phyloP scores from a whole-genome alignment of 1,284 basidiomycete species.

The Takashimella tepidaria region DNA sequence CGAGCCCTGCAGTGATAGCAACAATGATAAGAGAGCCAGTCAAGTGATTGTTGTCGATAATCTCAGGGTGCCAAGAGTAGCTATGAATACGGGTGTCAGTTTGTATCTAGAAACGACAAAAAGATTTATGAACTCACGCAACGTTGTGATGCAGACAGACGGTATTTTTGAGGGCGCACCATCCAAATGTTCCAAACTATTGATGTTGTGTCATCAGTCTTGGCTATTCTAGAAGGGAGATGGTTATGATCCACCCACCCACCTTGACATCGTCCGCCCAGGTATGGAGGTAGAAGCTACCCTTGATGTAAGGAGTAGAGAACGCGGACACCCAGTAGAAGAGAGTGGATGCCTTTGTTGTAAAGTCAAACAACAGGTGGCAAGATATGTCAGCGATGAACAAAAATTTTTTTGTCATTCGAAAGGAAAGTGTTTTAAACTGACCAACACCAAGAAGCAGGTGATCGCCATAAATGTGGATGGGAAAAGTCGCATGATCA shows the following conservation, averaged over 20 bases:
- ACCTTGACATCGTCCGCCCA: conserved; percentile 21
- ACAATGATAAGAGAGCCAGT: conserved; percentile 37
- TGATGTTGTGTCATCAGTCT: too few species aligned
- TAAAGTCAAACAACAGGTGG: too few species aligned
- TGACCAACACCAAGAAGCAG: not conserved
- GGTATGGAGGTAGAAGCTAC: conserved; percentile 31
- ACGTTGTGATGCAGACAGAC: conserved; percentile 17
- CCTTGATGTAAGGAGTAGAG: conserved; percentile 32
- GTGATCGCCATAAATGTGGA: not conserved
- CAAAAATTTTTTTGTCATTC: too few species aligned
- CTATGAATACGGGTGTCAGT: conserved; percentile 9
- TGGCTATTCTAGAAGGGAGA: not conserved
- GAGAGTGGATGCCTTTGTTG: conserved; percentile 30
- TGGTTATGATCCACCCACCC: conserved; percentile 10
- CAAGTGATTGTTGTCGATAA: conserved; percentile 18
- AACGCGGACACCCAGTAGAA: conserved; percentile 40
- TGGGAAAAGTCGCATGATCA: not conserved
- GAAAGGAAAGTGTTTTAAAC: too few species aligned
- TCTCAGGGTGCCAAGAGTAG: conserved; percentile 25
- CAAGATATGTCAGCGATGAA: too few species aligned
- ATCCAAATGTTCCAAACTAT: conserved; percentile 33
- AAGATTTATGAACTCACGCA: conserved; percentile 19
- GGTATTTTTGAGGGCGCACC: conserved; percentile 13
- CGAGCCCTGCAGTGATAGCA: conserved; percentile 34
- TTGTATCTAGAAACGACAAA: conserved; percentile 1